A percentile compares a stretch with the other conserved stretches of the same genome.
Conservation (phyloP, 345 rosid species). For the Trapa incisa region DNA sequence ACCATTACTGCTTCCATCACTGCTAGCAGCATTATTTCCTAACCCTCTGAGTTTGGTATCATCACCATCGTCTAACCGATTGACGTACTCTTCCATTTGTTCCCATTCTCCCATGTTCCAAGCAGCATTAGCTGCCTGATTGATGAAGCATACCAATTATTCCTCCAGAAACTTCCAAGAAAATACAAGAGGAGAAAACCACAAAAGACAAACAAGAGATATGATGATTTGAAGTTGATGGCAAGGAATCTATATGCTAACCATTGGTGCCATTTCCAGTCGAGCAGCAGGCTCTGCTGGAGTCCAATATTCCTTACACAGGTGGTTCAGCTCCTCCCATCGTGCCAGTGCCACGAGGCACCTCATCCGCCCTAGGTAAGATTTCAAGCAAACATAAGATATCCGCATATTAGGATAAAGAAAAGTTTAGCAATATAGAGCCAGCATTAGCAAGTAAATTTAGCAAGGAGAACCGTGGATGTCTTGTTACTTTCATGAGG, state of each 20-base stretch:
- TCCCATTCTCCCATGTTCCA: constrained; percentile 99
- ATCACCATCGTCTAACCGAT: constrained; percentile 91
- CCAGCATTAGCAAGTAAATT: no score
- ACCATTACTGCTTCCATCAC: constrained; percentile 92
- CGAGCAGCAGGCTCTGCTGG: constrained; percentile 96
- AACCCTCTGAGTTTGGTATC: constrained; percentile 72
- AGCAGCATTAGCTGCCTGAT: constrained; percentile 91
- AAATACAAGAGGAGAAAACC: background rate
- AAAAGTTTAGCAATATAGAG: background rate
- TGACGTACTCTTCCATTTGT: constrained; percentile 97
- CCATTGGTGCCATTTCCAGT: constrained; percentile 99
- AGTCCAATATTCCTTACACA: constrained; percentile 96
- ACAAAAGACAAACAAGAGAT: constrained; percentile 10
- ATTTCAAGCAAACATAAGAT: constrained; percentile 14
- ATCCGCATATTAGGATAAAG: background rate
- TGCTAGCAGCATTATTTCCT: constrained; percentile 74
- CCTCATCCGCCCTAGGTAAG: constrained; percentile 71
- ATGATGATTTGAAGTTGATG: constrained; percentile 3
- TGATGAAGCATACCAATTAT: background rate
- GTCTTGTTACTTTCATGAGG: background rate
- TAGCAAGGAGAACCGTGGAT: background rate
- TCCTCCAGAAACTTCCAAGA: background rate
- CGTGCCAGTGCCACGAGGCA: constrained; percentile 97
- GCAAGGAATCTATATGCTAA: constrained; percentile 24
- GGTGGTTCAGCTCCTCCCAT: constrained; percentile 93